Evolutionary conservation across 306 rosid genomes (phyloP).

Genomic region (Urtica urens): DNA sequence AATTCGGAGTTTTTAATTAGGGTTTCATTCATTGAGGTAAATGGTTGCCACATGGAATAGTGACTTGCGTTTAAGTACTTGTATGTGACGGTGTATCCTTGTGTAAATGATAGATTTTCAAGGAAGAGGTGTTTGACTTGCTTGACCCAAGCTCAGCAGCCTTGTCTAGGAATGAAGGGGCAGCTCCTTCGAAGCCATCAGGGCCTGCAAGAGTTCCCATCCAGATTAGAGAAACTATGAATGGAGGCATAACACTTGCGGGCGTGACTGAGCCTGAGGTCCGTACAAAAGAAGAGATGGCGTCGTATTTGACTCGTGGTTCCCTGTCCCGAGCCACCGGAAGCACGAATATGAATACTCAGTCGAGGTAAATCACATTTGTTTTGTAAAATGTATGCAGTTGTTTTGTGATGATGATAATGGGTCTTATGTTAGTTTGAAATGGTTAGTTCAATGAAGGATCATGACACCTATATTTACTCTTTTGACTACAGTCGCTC

Average conservation of each 20-base stretch:
- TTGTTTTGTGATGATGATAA: neutral
- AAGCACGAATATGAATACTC: constrained; percentile 87
- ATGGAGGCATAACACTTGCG: constrained; percentile 84
- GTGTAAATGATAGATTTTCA: constrained; percentile 64
- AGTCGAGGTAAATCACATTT: constrained; percentile 52
- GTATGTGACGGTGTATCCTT: no score
- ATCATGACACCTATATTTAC: neutral
- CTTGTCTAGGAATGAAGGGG: constrained; percentile 37
- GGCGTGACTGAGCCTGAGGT: constrained; percentile 82
- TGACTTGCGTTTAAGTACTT: no score
- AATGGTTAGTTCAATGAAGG: neutral
- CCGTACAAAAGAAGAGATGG: constrained; percentile 74
- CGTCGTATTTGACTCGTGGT: constrained; percentile 56
- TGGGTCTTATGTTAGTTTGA: no score
- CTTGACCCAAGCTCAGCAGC: constrained; percentile 42
- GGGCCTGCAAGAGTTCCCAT: constrained; percentile 59
- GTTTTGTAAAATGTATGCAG: neutral
- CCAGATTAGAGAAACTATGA: constrained; percentile 72
- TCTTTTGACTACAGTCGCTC: constrained; percentile 46
- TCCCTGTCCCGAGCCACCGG: constrained; percentile 80
- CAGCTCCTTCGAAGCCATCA: constrained; percentile 27
- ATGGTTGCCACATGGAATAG: no score
- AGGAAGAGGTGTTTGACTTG: constrained; percentile 87
- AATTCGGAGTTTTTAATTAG: constrained; percentile 56
- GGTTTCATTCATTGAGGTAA: constrained; percentile 89